Evolutionary conservation across 805 yeast species (phyloP).

Genomic region (Grigorovia yakushimaensis): DNA sequence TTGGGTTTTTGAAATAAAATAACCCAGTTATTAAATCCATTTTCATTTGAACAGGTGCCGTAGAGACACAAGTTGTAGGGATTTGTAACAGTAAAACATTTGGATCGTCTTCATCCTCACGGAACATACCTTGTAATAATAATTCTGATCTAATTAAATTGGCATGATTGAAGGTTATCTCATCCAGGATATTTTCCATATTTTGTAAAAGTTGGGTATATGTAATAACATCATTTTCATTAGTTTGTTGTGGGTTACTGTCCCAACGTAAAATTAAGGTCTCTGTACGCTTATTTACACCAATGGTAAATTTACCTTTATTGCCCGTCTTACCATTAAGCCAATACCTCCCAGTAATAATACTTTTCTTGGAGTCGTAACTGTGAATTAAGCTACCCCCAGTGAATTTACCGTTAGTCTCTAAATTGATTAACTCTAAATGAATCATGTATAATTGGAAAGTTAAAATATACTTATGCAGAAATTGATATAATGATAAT

Average conservation of each 20-base stretch:
- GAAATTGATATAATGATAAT: constrained; percentile 21
- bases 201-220: constrained; percentile 20
- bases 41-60: constrained; percentile 25
- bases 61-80: constrained; percentile 27
- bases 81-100: constrained; percentile 24
- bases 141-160: constrained; percentile 25
- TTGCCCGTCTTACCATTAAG: constrained; percentile 23
- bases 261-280: constrained; percentile 25
- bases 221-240: constrained; percentile 12
- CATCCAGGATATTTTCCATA: constrained; percentile 25
- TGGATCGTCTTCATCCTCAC: constrained; percentile 24
- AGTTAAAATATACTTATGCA: constrained; percentile 27
- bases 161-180: constrained; percentile 29
- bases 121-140: constrained; percentile 21
- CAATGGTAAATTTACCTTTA: constrained; percentile 23
- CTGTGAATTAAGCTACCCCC: constrained; percentile 26
- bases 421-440: constrained; percentile 20
- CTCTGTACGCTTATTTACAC: constrained; percentile 19
- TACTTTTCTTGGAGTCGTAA: constrained; percentile 27
- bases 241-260: constrained; percentile 10
- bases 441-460: constrained; percentile 27
- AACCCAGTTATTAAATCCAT: constrained; percentile 27
- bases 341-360: constrained; percentile 28
- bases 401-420: constrained; percentile 24
- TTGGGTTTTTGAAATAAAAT: constrained; percentile 26